phyloP scores from a whole-genome alignment of 805 yeast species.

The Metschnikowia baotianmanensis region DNA sequence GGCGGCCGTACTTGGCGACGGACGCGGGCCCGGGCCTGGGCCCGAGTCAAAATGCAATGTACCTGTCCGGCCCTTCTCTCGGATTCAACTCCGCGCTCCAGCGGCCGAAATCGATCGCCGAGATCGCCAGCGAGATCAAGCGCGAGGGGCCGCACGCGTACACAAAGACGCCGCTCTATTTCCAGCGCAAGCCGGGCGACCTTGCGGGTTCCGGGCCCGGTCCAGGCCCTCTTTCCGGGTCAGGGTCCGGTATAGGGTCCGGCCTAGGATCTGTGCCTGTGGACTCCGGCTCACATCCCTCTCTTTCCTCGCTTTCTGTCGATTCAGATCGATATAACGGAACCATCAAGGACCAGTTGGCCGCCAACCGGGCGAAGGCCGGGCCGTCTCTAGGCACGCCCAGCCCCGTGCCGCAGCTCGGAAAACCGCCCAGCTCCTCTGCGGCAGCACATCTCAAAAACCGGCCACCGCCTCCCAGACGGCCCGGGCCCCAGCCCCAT shows the following conservation, averaged over 20 bases:
- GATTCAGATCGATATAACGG: slow-evolving; percentile 8
- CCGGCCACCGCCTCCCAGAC: too few species aligned
- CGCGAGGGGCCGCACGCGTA: slow-evolving; percentile 27
- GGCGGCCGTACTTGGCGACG: slow-evolving; percentile 6
- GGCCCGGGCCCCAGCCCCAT: neutral
- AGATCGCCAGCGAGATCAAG: slow-evolving; percentile 38
- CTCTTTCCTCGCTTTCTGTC: too few species aligned
- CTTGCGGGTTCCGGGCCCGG: neutral
- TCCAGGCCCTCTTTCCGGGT: neutral
- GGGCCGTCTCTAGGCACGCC: slow-evolving; percentile 8
- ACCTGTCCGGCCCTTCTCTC: neutral
- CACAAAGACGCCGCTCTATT: slow-evolving; percentile 30
- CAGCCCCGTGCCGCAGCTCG: slow-evolving; percentile 9
- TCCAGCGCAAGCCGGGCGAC: slow-evolving; percentile 19
- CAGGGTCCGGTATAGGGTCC: neutral
- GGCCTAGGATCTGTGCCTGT: neutral
- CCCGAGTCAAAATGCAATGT: neutral
- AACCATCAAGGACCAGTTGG: slow-evolving; percentile 45
- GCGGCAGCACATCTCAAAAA: too few species aligned
- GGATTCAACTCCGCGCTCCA: neutral
- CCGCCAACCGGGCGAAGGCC: slow-evolving; percentile 41
- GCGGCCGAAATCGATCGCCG: slow-evolving; percentile 40
- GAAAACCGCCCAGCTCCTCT: slow-evolving; percentile 11
- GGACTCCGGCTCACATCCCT: too few species aligned
- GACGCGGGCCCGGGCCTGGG: neutral